phyloP scores from a whole-genome alignment of 31 red algal genomes.

The Asparagopsis taxiformis region DNA sequence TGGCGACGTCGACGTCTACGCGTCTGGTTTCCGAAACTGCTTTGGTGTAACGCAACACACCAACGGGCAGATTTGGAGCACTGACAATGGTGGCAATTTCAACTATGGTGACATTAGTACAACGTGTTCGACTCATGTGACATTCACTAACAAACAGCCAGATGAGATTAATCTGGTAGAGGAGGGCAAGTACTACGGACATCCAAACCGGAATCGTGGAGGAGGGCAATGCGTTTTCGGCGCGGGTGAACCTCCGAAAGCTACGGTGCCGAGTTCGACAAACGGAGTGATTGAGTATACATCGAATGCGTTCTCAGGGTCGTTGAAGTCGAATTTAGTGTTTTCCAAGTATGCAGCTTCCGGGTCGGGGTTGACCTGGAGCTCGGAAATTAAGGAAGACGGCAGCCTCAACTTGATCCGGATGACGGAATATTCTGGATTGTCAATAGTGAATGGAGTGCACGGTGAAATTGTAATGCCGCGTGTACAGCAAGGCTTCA shows the following conservation, averaged over 20 bases:
- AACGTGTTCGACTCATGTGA: background rate
- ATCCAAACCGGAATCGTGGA: constrained; percentile 63
- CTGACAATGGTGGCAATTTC: constrained; percentile 46
- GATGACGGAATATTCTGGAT: constrained; percentile 32
- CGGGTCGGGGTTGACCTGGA: constrained; percentile 18
- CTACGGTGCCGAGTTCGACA: constrained; percentile 42
- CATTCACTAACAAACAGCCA: constrained; percentile 7
- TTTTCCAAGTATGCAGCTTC: constrained; percentile 57
- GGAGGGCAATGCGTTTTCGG: constrained; percentile 7
- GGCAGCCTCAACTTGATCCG: constrained; percentile 7
- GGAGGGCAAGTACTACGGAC: constrained; percentile 44
- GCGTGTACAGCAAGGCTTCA: constrained; percentile 21
- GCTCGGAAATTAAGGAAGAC: constrained; percentile 4
- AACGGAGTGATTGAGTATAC: constrained; percentile 67
- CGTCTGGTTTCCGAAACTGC: constrained; percentile 45
- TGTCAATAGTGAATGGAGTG: constrained; percentile 25
- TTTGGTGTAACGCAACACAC: constrained; percentile 42
- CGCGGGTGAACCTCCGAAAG: constrained; percentile 3
- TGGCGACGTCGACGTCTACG: constrained; percentile 57
- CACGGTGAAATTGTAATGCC: constrained; percentile 62
- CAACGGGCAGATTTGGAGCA: constrained; percentile 41
- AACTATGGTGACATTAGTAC: constrained; percentile 38
- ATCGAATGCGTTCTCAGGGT: constrained; percentile 26
- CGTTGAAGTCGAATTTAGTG: constrained; percentile 40
- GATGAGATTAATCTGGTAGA: constrained; percentile 43